Percentiles rank a stretch among this genome's conserved stretches.
phyloP scores from a whole-genome alignment of 352 stramenopile genomes.

The Phytopythium montanum region DNA sequence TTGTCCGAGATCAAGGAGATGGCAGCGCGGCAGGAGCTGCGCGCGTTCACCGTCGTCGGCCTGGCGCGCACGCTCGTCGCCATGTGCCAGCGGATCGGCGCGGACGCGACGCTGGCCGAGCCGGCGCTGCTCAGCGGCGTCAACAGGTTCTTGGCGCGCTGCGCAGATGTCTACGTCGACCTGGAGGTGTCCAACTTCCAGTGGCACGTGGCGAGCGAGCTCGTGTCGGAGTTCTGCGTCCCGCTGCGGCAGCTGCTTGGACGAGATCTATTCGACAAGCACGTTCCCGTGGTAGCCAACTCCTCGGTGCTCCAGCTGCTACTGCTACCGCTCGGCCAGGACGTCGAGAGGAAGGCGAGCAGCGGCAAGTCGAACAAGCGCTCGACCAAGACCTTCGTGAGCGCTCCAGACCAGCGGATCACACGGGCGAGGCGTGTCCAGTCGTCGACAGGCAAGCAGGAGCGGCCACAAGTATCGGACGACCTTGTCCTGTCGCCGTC shows the following conservation, averaged over 20 bases:
- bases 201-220: slow-evolving; percentile 69
- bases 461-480: not conserved
- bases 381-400: slow-evolving; percentile 20
- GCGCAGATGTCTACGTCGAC: slow-evolving; percentile 65
- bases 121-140: slow-evolving; percentile 36
- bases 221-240: slow-evolving; percentile 63
- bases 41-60: slow-evolving; percentile 63
- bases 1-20: slow-evolving; percentile 45
- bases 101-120: slow-evolving; percentile 36
- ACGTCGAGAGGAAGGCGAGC: slow-evolving; percentile 3
- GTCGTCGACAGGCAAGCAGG: not conserved
- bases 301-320: slow-evolving; percentile 69
- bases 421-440: slow-evolving; percentile 5
- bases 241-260: slow-evolving; percentile 54
- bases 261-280: slow-evolving; percentile 41
- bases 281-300: slow-evolving; percentile 47
- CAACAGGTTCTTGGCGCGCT: slow-evolving; percentile 62
- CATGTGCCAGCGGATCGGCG: slow-evolving; percentile 58
- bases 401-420: slow-evolving; percentile 27
- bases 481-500: not conserved
- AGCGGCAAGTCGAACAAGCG: slow-evolving; percentile 11
- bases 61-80: slow-evolving; percentile 57
- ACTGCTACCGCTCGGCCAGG: slow-evolving; percentile 40
- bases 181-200: slow-evolving; percentile 79
- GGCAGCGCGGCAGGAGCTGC: slow-evolving; percentile 40